Base-by-base conservation (phyloP, 805 yeast species). In the Teunomyces barrocoloradensis region DNA sequence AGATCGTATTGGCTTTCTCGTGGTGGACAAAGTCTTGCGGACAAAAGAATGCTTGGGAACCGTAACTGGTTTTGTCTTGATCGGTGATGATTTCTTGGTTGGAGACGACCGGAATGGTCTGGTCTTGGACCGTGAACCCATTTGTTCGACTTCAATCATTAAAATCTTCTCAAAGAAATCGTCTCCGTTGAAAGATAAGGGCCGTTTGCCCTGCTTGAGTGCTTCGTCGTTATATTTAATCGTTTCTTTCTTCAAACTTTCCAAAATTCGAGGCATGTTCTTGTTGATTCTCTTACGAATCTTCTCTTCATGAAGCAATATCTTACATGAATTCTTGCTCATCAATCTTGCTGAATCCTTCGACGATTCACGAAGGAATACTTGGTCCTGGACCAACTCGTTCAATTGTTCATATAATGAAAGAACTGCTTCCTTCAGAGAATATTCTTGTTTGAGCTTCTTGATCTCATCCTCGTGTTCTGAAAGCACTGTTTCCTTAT, bases 331-430 rank as follows among this genome's bases (percentile, higher is more conserved):
- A 56, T 86, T 84, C 58, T 87, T 80, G 52, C 85, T 80, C 40
- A 86, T 64, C 37, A 91, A 73, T 51, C 98, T 76, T 0, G 92
- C 82, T 0, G 97, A 83, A 61, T 92, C 94, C 57, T 81, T 84
- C 1, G 86, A 78, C 3, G 94, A 81, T 51, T 81, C 85, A 32
- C 77, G 84, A 33, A 94, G 74, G 41, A 78, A 78, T 1, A 62
- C 53, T 50, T 85, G 86, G 53, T 89, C 95, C 11, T 71, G 65
- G 35, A 82, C 63, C 21, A 90, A 64, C 2, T 73, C 76, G 38
- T 78, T 70, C 52, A 87, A 75, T 39, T 77, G 79, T 4, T 77
- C 73, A 27, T 86, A 78, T n/a, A 79, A 63, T 10, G 71, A 66
- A 36, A 89, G 64, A 5, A 89, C 69, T 0, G 84, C 82, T 51